phyloP scores from a whole-genome alignment of 2,329 filamentous ascomycete genomes.

The Emericellopsis atlantica region DNA sequence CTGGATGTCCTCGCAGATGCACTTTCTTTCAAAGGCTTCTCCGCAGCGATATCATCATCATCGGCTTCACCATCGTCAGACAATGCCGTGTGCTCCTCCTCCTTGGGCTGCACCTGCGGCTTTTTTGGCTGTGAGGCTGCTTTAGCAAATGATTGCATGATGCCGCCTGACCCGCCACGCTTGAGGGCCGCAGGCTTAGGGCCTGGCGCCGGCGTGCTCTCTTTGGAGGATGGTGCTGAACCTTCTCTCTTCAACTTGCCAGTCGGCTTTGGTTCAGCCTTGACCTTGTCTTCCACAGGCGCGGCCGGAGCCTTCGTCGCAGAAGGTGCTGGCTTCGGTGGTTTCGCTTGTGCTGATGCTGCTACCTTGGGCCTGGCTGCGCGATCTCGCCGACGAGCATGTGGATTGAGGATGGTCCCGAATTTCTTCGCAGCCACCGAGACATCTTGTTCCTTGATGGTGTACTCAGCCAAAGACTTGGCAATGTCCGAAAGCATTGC shows the following conservation, averaged over 20 bases:
- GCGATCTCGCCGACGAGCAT: conserved; percentile 42
- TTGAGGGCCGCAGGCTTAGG: conserved; percentile 29
- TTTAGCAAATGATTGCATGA: conserved; percentile 74
- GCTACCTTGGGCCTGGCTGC: background rate
- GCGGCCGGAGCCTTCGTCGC: conserved; percentile 18
- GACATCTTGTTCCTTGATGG: conserved; percentile 41
- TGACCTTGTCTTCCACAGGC: conserved; percentile 1
- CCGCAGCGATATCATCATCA: conserved; percentile 17
- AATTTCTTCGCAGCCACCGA: conserved; percentile 47
- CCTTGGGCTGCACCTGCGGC: conserved; percentile 14
- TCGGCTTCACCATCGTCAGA: conserved; percentile 28
- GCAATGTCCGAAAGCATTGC: conserved; percentile 59
- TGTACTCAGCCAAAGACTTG: conserved; percentile 45
- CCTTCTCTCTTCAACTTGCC: conserved; percentile 4
- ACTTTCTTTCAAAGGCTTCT: conserved; percentile 7
- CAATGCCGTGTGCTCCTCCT: conserved; percentile 16
- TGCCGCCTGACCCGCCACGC: conserved; percentile 44
- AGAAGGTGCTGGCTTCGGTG: conserved; percentile 1
- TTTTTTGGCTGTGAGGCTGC: conserved; percentile 26
- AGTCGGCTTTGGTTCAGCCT: background rate
- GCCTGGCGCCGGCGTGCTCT: conserved; percentile 12
- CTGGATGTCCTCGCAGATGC: conserved; percentile 12
- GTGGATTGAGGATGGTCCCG: conserved; percentile 62
- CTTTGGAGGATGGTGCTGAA: conserved; percentile 8
- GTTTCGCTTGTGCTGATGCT: background rate